These are phyloP conservation scores for Elsinoe perseae DNA, from an alignment of 2,329 filamentous ascomycete species.

Conservation along the genomic window DNA sequence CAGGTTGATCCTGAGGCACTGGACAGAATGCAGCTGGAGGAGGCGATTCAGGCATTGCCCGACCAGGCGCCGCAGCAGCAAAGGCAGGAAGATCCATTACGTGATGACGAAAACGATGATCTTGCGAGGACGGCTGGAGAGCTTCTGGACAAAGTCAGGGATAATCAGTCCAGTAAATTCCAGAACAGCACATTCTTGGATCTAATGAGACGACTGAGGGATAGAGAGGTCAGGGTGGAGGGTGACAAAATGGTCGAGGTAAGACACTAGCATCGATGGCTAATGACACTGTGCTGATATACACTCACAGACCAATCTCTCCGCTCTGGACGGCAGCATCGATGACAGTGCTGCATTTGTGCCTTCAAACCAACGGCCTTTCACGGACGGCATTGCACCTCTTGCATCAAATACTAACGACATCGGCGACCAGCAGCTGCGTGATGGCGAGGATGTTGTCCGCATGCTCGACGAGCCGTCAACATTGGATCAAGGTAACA, in stretches of 20 bases:
- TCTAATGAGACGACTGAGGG: conserved; percentile 67
- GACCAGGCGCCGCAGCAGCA: conserved; percentile 4
- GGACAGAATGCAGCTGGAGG: neutral
- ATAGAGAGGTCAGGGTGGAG: conserved; percentile 63
- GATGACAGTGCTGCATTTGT: neutral
- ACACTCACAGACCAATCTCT: neutral
- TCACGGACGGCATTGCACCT: neutral
- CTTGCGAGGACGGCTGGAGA: conserved; percentile 64
- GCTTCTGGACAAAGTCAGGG: conserved; percentile 59
- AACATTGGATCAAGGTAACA: conserved; percentile 12
- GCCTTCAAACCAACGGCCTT: neutral
- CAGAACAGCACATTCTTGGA: conserved; percentile 67
- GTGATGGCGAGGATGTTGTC: conserved; percentile 14
- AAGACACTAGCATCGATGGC: conserved; percentile 17
- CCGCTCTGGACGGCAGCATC: neutral
- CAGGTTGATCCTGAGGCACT: neutral
- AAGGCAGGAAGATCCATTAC: conserved; percentile 19
- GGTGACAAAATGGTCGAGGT: conserved; percentile 59
- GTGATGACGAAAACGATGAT: conserved; percentile 52
- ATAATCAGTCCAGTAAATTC: conserved; percentile 67
- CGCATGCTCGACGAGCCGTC: conserved; percentile 9
- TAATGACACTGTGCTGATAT: conserved; percentile 21
- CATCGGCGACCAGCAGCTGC: neutral
- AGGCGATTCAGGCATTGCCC: neutral
- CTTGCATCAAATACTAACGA: neutral